Percentiles rank a stretch among this genome's conserved stretches.
Evolutionary conservation across 306 rosid species (phyloP).

Genomic region (Mimosa pudica): DNA sequence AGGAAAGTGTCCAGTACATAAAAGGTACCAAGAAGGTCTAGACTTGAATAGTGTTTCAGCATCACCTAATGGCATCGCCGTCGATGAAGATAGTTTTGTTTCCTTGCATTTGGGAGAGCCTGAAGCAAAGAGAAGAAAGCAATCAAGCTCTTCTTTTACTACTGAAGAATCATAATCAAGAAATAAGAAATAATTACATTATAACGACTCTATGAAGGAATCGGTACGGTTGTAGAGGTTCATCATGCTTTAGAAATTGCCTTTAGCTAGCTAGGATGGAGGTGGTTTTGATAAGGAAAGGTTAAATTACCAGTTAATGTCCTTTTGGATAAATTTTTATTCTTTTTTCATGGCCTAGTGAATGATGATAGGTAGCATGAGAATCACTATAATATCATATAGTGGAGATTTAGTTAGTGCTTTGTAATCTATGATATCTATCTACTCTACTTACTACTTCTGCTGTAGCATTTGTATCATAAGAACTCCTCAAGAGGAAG

Average conservation of each 20-base stretch:
- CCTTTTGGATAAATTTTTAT: constrained; percentile 44
- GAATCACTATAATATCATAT: constrained; percentile 50
- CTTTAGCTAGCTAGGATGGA: constrained; percentile 31
- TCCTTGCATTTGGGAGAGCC: constrained; percentile 85
- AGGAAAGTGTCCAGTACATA: constrained; percentile 49
- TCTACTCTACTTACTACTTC: constrained; percentile 44
- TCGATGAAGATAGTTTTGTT: constrained; percentile 67
- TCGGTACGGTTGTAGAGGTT: constrained; percentile 17
- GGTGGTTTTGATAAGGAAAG: constrained; percentile 37
- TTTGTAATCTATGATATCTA: constrained; percentile 37
- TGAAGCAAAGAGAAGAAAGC: constrained; percentile 72
- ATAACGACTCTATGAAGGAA: constrained; percentile 39
- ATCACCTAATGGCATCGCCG: constrained; percentile 45
- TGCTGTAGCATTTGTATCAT: constrained; percentile 49
- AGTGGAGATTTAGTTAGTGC: constrained; percentile 51
- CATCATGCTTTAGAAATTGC: constrained; percentile 36
- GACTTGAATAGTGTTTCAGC: constrained; percentile 57
- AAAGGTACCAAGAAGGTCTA: constrained; percentile 54
- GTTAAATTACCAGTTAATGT: constrained; percentile 34
- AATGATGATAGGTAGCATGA: constrained; percentile 54
- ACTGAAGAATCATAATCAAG: constrained; percentile 47
- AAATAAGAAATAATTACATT: constrained; percentile 41
- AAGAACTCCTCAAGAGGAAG: constrained; percentile 50
- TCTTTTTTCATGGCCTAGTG: constrained; percentile 46
- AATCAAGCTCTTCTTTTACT: constrained; percentile 45